These are phyloP conservation scores for Pleurotus tuber-regium DNA, from an alignment of 768 basidiomycete species.

Conservation along the genomic window DNA sequence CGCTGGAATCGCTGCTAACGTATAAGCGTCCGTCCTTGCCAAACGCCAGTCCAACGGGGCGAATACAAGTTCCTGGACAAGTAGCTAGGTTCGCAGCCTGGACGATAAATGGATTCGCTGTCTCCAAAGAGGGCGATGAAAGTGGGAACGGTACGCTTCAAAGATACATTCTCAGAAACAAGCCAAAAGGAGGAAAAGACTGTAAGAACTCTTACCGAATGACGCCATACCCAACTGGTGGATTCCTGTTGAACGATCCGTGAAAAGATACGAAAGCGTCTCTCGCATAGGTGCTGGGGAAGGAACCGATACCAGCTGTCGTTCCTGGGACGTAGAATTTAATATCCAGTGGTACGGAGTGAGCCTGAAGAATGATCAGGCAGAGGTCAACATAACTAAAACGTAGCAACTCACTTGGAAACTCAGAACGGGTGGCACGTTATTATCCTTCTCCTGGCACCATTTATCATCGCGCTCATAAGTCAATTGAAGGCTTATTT, in stretches of 20 bases:
- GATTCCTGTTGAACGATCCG: slow-evolving; percentile 38
- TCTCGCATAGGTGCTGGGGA: slow-evolving; percentile 26
- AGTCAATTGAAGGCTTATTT: slow-evolving; percentile 37
- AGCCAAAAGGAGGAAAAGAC: neutral
- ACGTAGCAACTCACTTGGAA: slow-evolving; percentile 33
- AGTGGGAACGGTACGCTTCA: slow-evolving; percentile 26
- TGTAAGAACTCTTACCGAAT: slow-evolving; percentile 35
- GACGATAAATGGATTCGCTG: slow-evolving; percentile 30
- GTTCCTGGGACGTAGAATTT: slow-evolving; percentile 31
- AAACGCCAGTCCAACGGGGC: slow-evolving; percentile 43
- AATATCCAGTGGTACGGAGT: slow-evolving; percentile 46
- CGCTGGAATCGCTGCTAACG: slow-evolving; percentile 41
- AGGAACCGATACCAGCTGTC: slow-evolving; percentile 14
- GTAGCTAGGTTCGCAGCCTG: slow-evolving; percentile 35
- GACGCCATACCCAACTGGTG: slow-evolving; percentile 45
- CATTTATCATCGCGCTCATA: slow-evolving; percentile 28
- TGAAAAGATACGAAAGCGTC: slow-evolving; percentile 45
- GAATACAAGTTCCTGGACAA: slow-evolving; percentile 39
- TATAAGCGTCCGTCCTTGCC: slow-evolving; percentile 30
- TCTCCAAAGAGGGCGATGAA: slow-evolving; percentile 5
- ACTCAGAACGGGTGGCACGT: slow-evolving; percentile 33
- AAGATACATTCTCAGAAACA: neutral
- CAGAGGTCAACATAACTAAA: too few species aligned
- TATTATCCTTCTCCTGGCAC: slow-evolving; percentile 32
- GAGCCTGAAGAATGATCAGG: slow-evolving; percentile 40